Base-by-base conservation (phyloP, 495 filamentous ascomycete species). In the Daldinia caldariorum region DNA sequence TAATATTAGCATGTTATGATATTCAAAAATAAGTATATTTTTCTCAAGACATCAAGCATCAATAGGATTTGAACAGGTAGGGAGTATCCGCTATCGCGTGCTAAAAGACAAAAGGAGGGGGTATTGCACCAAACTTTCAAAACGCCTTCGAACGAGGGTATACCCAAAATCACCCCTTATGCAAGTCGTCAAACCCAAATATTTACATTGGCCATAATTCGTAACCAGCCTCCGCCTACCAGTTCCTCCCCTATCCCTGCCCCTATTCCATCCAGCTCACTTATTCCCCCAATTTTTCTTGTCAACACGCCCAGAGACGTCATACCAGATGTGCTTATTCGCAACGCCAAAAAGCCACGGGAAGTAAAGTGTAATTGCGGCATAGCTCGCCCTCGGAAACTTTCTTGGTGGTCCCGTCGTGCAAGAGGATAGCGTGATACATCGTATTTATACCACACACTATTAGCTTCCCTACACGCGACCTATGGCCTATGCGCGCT, bases 111-210 rank as follows among this genome's bases (percentile, higher is more conserved):
- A 26, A 26, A 26, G 1, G 16, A 12, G 20, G 49, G 39, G 56
- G 13, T 38, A 70, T 39, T 13, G 57, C 49, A 47, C 14, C 41
- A 62, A 62, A 58, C 51, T 61, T 50, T 62, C 67, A 43, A 53
- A 51, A 56, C 62, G 61, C 68, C 58, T 61, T 63, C 37, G n/a
- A 66, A 38, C 63, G 58, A 71, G 61, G 61, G 66, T 65, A 64
- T 65, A 12, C 61, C 60, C 58, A 56, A 43, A 61, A 34, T 14
- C 18, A 14, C 38, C 39, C 58, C 20, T 61, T 54, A 71, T 67
- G 54, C 39, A 63, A 59, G 53, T 71, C 58, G 54, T 71, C 37
- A 5, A 57, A 50, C 58, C 47, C 63, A n/a, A n/a, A n/a, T n/a
- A 29, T 65, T 10, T 38, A 32, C 32, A 47, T 12, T 8, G 43